phyloP scores from a whole-genome alignment of 805 yeast genomes.

The Pichia gijzeniarum region DNA sequence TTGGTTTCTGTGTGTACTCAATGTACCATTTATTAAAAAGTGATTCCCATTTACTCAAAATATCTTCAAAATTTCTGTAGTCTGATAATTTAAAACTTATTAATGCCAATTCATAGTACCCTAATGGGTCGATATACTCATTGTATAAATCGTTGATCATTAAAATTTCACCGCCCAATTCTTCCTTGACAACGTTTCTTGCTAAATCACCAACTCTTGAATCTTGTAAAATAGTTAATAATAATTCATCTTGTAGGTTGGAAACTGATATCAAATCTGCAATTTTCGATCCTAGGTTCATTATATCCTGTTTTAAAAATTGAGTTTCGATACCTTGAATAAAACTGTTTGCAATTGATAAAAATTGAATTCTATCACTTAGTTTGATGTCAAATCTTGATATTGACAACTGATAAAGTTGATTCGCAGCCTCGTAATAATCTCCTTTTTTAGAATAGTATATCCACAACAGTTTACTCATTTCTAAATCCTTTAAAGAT shows the following conservation, averaged over 20 bases:
- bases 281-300: constrained; percentile 59
- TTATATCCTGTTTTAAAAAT: constrained; percentile 66
- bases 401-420: constrained; percentile 63
- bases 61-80: constrained; percentile 77
- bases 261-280: constrained; percentile 84
- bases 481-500: constrained; percentile 54
- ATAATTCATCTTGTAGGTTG: constrained; percentile 68
- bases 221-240: constrained; percentile 44
- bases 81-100: constrained; percentile 78
- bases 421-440: constrained; percentile 78
- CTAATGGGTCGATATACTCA: constrained; percentile 79
- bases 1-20: constrained; percentile 24
- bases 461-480: constrained; percentile 82
- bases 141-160: constrained; percentile 77
- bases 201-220: constrained; percentile 42
- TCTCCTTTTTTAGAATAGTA: constrained; percentile 79
- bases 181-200: constrained; percentile 42
- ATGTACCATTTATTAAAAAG: constrained; percentile 47
- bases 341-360: constrained; percentile 90
- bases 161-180: constrained; percentile 58
- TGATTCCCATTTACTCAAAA: constrained; percentile 72
- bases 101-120: constrained; percentile 77
- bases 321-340: constrained; percentile 82
- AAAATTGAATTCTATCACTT: constrained; percentile 72
- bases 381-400: constrained; percentile 66